Conservation (phyloP, 768 basidiomycete genomes). For the Fistulinella prunicolor region DNA sequence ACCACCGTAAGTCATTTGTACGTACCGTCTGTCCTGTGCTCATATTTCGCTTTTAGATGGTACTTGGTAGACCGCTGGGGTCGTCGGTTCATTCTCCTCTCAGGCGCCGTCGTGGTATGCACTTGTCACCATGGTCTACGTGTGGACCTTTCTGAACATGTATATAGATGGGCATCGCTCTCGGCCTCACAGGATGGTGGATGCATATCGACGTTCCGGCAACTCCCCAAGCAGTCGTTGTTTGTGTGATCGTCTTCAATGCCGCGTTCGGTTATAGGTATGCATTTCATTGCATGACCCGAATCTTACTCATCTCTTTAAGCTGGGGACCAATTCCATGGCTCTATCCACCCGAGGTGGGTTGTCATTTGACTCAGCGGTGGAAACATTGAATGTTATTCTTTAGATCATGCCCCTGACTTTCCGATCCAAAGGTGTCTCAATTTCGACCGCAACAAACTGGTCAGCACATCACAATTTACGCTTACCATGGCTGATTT, state of each 20-base stretch:
- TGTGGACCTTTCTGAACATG: conserved; percentile 4
- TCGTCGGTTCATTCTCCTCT: conserved; percentile 79
- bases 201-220: conserved; percentile 85
- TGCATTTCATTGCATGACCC: conserved; percentile 3
- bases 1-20: conserved; percentile 62
- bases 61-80: conserved; percentile 93
- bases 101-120: conserved; percentile 76
- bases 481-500: conserved; percentile 10
- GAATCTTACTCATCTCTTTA: conserved; percentile 1
- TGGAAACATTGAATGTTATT: conserved; percentile 3
- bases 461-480: conserved; percentile 33
- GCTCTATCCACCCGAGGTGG: conserved; percentile 83
- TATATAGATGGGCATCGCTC: conserved; percentile 72
- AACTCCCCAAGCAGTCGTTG: conserved; percentile 85
- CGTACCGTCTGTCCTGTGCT: conserved; percentile 4
- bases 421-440: conserved; percentile 94
- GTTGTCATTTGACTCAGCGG: background rate
- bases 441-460: conserved; percentile 87
- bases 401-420: conserved; percentile 82
- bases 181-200: conserved; percentile 87
- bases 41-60: conserved; percentile 55
- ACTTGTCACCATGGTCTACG: background rate
- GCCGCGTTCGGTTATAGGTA: conserved; percentile 89
- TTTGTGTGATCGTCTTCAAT: conserved; percentile 89
- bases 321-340: conserved; percentile 88